Percentiles rank a stretch among this genome's conserved stretches.
phyloP scores from a whole-genome alignment of 305 asterid genomes.

The Fraxinus angustifolia region DNA sequence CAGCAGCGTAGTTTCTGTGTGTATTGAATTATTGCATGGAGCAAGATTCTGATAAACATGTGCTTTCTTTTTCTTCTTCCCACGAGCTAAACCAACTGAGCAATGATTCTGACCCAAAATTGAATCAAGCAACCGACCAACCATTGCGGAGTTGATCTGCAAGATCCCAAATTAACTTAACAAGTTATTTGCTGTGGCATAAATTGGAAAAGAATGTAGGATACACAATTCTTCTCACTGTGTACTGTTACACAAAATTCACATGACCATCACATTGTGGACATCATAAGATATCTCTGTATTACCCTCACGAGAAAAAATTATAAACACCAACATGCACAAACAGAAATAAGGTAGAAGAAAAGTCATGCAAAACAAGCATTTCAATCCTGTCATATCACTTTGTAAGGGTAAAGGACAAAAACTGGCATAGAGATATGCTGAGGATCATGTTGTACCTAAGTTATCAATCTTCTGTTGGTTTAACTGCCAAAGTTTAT shows the following conservation, averaged over 20 bases:
- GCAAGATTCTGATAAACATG: slow-evolving; percentile 29
- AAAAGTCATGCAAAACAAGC: not conserved
- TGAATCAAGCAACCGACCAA: slow-evolving; percentile 51
- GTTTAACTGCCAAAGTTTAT: not conserved
- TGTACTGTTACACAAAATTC: not conserved
- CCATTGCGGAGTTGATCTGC: slow-evolving; percentile 60
- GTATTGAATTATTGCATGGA: slow-evolving; percentile 24
- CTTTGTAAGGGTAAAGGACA: not conserved
- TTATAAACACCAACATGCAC: not conserved
- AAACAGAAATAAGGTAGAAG: not conserved
- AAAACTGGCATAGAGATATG: not conserved
- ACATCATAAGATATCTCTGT: not conserved
- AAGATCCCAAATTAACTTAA: slow-evolving; percentile 19
- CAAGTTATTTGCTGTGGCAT: slow-evolving; percentile 20
- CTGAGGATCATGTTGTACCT: not conserved
- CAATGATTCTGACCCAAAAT: slow-evolving; percentile 37
- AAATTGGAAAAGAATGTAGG: not conserved
- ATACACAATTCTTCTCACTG: not conserved
- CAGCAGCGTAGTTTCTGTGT: slow-evolving; percentile 38
- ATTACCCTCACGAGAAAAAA: not conserved
- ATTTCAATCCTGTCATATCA: not conserved
- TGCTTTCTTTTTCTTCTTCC: slow-evolving; percentile 61
- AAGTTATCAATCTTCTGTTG: not conserved
- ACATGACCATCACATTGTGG: not conserved
- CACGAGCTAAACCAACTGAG: slow-evolving; percentile 35